Conservation (phyloP, 768 basidiomycete genomes). For the Megacollybia marginata region DNA sequence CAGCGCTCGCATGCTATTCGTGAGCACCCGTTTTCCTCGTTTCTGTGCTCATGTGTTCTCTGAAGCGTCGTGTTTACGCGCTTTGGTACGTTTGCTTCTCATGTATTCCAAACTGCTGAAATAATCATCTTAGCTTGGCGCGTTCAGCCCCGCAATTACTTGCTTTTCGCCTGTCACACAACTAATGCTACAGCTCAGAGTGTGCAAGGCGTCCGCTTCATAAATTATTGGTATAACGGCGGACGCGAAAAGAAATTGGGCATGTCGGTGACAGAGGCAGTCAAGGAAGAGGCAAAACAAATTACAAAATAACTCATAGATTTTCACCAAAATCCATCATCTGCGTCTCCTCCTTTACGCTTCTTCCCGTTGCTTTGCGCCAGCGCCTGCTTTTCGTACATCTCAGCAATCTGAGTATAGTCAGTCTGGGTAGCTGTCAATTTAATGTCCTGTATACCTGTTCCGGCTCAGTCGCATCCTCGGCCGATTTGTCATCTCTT, state of each 20-base stretch:
- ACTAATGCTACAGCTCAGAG: conserved; percentile 87
- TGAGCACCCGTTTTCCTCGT: conserved; percentile 37
- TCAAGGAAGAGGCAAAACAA: conserved; percentile 39
- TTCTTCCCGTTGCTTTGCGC: conserved; percentile 67
- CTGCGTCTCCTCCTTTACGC: conserved; percentile 62
- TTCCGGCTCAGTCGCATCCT: conserved; percentile 90
- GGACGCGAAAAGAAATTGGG: conserved; percentile 71
- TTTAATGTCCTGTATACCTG: conserved; percentile 38
- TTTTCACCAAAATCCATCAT: conserved; percentile 74
- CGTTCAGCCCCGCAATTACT: conserved; percentile 93
- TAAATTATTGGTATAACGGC: conserved; percentile 87
- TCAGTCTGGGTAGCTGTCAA: neutral
- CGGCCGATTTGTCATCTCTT: conserved; percentile 88
- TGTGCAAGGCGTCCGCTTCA: conserved; percentile 76
- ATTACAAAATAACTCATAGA: neutral
- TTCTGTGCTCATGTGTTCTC: conserved; percentile 2
- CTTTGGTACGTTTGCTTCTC: conserved; percentile 53
- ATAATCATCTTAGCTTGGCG: conserved; percentile 64
- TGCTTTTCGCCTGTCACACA: conserved; percentile 88
- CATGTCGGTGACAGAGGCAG: conserved; percentile 39
- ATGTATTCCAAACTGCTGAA: neutral
- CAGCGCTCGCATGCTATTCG: conserved; percentile 88
- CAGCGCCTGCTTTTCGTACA: conserved; percentile 85
- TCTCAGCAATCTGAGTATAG: conserved; percentile 70
- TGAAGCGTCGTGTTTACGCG: conserved; percentile 84